Evolutionary conservation across 129 eudicot species (phyloP).

Genomic region (Flaveria linearis): DNA sequence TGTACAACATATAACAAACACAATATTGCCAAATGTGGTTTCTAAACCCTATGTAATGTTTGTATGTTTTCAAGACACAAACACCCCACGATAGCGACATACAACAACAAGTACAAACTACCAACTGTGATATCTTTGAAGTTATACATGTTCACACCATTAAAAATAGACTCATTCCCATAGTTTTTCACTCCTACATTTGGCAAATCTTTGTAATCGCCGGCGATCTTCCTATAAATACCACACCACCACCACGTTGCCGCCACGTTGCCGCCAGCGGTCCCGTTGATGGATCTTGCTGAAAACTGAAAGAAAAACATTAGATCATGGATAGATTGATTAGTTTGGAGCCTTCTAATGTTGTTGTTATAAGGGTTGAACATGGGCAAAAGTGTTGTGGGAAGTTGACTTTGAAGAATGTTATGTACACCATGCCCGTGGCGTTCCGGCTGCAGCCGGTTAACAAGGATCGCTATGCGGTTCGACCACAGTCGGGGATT

Average conservation of each 20-base stretch:
- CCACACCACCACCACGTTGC: background rate
- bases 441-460: conserved; percentile 67
- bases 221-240: conserved; percentile 33
- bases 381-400: conserved; percentile 68
- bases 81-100: conserved; percentile 33
- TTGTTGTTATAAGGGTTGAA: conserved; percentile 59
- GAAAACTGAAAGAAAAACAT: too few species aligned
- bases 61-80: conserved; percentile 28
- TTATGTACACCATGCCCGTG: conserved; percentile 91
- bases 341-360: conserved; percentile 75
- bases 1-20: conserved; percentile 17
- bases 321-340: conserved; percentile 59
- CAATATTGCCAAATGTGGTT: conserved; percentile 41
- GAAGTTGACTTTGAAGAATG: conserved; percentile 60
- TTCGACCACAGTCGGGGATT: conserved; percentile 68
- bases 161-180: conserved; percentile 30
- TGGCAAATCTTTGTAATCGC: conserved; percentile 45
- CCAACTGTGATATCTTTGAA: conserved; percentile 31
- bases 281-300: too few species aligned
- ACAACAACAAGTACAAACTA: conserved; percentile 34
- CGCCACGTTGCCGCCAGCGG: too few species aligned
- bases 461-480: conserved; percentile 51
- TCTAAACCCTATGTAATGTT: conserved; percentile 31
- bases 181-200: conserved; percentile 39
- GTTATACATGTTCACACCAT: conserved; percentile 23